Evolutionary conservation across 331 rosid species (phyloP).

Genomic region (Cydonia oblonga): DNA sequence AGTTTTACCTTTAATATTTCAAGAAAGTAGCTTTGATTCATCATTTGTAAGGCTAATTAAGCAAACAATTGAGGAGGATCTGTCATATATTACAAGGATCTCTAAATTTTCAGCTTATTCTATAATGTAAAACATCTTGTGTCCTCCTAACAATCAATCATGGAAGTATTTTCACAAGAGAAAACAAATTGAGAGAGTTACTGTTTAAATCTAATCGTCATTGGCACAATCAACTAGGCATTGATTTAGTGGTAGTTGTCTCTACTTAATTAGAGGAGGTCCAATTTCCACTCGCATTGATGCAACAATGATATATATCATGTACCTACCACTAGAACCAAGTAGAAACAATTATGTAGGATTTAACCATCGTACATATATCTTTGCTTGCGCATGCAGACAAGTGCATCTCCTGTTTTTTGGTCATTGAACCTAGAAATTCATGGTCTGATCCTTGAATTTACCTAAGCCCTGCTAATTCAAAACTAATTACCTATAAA

Average conservation of each 20-base stretch:
- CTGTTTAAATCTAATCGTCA: background rate
- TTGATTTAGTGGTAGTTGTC: background rate
- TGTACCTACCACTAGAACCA: background rate
- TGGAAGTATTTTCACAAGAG: background rate
- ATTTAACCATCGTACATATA: no score
- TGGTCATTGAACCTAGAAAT: no score
- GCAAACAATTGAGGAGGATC: background rate
- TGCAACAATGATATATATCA: background rate
- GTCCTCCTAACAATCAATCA: background rate
- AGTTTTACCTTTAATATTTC: background rate
- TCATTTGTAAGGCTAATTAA: background rate
- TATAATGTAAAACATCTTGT: background rate
- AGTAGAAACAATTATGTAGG: no score
- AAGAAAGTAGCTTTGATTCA: background rate
- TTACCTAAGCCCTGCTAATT: background rate
- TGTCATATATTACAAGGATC: background rate
- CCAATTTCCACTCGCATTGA: no score
- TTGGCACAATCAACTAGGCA: no score
- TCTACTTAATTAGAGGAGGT: no score
- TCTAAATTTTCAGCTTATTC: background rate
- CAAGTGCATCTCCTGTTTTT: background rate
- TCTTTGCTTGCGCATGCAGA: no score
- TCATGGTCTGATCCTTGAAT: no score
- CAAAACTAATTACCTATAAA: background rate
- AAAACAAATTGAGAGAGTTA: background rate